phyloP scores from a whole-genome alignment of 2,329 filamentous ascomycete species.

The Nigrospora oryzae region DNA sequence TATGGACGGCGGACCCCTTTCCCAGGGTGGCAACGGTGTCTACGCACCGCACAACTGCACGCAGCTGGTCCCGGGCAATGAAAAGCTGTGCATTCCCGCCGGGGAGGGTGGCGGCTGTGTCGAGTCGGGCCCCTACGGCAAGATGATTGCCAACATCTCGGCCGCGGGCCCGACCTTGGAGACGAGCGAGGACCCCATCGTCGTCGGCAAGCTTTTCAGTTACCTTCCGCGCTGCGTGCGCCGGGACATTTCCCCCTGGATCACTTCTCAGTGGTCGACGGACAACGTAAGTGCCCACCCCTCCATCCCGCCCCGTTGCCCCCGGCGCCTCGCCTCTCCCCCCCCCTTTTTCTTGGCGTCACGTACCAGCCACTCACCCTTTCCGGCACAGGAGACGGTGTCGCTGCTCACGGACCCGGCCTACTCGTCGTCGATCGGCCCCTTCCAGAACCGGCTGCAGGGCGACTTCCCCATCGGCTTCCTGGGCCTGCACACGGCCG shows the following conservation, averaged over 20 bases:
- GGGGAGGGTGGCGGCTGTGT: slow-evolving; percentile 19
- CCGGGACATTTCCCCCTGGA: slow-evolving; percentile 6
- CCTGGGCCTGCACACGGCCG: slow-evolving; percentile 20
- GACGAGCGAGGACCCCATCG: neutral
- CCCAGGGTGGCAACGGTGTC: slow-evolving; percentile 21
- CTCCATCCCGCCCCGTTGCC: neutral
- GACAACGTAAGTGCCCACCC: slow-evolving; percentile 1
- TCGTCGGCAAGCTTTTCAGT: slow-evolving; percentile 9
- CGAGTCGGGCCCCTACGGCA: slow-evolving; percentile 20
- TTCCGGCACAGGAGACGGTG: slow-evolving; percentile 5
- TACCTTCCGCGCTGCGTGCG: slow-evolving; percentile 7
- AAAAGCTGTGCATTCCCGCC: slow-evolving; percentile 4
- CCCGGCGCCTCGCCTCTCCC: too few species aligned
- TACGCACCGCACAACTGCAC: slow-evolving; percentile 9
- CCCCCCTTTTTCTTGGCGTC: neutral
- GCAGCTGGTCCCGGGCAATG: slow-evolving; percentile 8
- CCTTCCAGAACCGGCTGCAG: slow-evolving; percentile 6
- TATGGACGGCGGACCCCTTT: slow-evolving; percentile 27
- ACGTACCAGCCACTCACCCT: neutral
- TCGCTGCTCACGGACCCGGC: slow-evolving; percentile 12
- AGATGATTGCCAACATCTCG: slow-evolving; percentile 14
- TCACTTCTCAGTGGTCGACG: slow-evolving; percentile 13
- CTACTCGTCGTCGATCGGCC: slow-evolving; percentile 3
- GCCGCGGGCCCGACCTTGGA: slow-evolving; percentile 11
- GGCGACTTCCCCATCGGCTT: neutral